Conservation (phyloP, 1,284 basidiomycete genomes). For the Xerocomus minutiporus region DNA sequence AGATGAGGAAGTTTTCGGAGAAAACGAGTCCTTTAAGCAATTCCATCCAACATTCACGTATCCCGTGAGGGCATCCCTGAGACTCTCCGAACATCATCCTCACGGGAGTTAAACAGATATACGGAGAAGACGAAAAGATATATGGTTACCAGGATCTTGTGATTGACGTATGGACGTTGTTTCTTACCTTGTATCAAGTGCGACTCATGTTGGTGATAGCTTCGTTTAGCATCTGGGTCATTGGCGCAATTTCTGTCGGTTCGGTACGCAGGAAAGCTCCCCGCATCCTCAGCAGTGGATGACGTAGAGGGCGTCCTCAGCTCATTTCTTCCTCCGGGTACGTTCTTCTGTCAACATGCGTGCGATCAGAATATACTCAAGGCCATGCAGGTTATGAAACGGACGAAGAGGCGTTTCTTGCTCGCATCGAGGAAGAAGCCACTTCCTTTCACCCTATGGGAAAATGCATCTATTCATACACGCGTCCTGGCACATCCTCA, state of each 20-base stretch:
- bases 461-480: slow-evolving; percentile 72
- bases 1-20: slow-evolving; percentile 57
- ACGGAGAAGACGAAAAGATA: slow-evolving; percentile 93
- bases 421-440: slow-evolving; percentile 71
- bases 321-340: slow-evolving; percentile 77
- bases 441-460: slow-evolving; percentile 74
- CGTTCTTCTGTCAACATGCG: neutral
- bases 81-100: slow-evolving; percentile 1
- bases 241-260: slow-evolving; percentile 76
- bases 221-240: slow-evolving; percentile 85
- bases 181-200: neutral
- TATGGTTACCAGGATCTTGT: slow-evolving; percentile 87
- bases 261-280: slow-evolving; percentile 61
- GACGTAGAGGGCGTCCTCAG: slow-evolving; percentile 79
- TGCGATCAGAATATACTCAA: neutral
- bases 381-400: slow-evolving; percentile 55
- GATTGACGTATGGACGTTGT: slow-evolving; percentile 63
- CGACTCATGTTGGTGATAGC: slow-evolving; percentile 39
- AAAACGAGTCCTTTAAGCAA: slow-evolving; percentile 55
- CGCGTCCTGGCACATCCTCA: slow-evolving; percentile 39
- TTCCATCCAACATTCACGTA: slow-evolving; percentile 88
- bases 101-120: slow-evolving; percentile 54
- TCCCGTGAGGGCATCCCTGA: slow-evolving; percentile 49
- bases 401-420: slow-evolving; percentile 59
- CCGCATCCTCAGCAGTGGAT: slow-evolving; percentile 75